These are phyloP conservation scores for Hirschfeldia incana DNA, from an alignment of 345 rosid genomes.

Conservation along the genomic window DNA sequence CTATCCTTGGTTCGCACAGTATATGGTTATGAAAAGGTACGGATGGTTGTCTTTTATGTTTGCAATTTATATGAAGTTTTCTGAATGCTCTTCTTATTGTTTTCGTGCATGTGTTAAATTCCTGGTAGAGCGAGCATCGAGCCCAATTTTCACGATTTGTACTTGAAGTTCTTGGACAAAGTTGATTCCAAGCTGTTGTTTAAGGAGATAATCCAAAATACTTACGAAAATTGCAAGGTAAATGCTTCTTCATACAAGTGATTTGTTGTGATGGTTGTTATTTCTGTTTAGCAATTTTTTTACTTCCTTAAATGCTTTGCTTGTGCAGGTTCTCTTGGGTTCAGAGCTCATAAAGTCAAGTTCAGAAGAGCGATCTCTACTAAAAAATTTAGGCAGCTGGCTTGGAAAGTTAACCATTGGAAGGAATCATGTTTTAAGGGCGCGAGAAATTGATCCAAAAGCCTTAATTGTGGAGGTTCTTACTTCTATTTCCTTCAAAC, in stretches of 20 bases:
- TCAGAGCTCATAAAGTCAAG: constrained; percentile 98
- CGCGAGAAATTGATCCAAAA: constrained; percentile 97
- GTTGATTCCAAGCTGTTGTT: constrained; percentile 61
- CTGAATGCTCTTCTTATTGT: not conserved
- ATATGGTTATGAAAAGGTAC: constrained; percentile 92
- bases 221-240: constrained; percentile 93
- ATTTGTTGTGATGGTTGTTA: not conserved
- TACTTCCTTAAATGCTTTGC: not conserved
- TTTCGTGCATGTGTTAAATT: not conserved
- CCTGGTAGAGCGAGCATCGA: constrained; percentile 75
- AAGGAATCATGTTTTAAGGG: constrained; percentile 88
- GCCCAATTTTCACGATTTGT: constrained; percentile 84
- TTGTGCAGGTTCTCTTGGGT: constrained; percentile 83
- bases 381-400: constrained; percentile 99
- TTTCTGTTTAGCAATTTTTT: not conserved
- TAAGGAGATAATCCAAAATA: constrained; percentile 70
- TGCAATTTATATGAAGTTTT: not conserved
- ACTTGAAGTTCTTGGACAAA: constrained; percentile 83
- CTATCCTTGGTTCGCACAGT: constrained; percentile 89
- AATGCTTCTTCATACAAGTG: not conserved
- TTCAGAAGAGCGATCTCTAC: constrained; percentile 92
- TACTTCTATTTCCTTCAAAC: not conserved
- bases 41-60: not conserved
- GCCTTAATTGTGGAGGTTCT: constrained; percentile 91
- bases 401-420: constrained; percentile 98